These are phyloP conservation scores for Aureobasidium uvarum DNA, from an alignment of 2,329 filamentous ascomycete genomes.

Conservation along the genomic window DNA sequence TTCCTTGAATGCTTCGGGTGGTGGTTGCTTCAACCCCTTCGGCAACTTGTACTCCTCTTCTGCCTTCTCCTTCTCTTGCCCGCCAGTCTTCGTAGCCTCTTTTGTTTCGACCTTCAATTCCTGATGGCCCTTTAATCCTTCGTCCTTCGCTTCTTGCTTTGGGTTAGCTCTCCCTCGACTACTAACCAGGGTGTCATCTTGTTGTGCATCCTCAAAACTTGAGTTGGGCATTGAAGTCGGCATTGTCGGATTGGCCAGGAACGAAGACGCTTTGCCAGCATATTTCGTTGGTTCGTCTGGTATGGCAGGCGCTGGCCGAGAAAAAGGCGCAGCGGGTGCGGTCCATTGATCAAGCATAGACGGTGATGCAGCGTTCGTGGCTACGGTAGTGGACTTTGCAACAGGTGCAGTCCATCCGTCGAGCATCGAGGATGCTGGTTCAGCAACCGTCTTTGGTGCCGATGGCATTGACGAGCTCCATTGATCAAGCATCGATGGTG, in stretches of 20 bases:
- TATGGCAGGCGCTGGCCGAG: not conserved
- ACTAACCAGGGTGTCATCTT: not conserved
- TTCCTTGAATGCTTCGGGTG: constrained; percentile 81
- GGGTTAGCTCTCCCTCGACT: not conserved
- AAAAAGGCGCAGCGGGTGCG: not conserved
- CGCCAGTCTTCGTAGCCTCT: constrained; percentile 35
- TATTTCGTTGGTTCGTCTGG: not conserved
- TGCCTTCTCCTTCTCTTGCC: constrained; percentile 43
- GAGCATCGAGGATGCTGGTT: constrained; percentile 2
- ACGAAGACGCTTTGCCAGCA: not conserved
- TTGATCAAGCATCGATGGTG: constrained; percentile 21
- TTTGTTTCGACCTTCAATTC: constrained; percentile 28
- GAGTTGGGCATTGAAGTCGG: constrained; percentile 21
- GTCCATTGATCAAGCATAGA: constrained; percentile 22
- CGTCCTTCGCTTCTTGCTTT: not conserved
- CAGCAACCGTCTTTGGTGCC: not conserved
- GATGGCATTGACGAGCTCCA: not conserved
- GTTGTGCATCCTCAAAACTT: not conserved
- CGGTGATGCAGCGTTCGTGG: not conserved
- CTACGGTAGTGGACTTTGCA: not conserved
- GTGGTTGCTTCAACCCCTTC: constrained; percentile 50
- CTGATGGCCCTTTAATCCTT: too few relatives aligned
- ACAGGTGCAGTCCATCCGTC: constrained; percentile 1
- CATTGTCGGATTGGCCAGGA: constrained; percentile 17
- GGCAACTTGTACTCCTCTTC: constrained; percentile 27